A percentile compares a stretch with the other conserved stretches of the same genome.
Evolutionary conservation across 1,139 yeast species (phyloP).

Genomic region (Kurtzmaniella natalensis): DNA sequence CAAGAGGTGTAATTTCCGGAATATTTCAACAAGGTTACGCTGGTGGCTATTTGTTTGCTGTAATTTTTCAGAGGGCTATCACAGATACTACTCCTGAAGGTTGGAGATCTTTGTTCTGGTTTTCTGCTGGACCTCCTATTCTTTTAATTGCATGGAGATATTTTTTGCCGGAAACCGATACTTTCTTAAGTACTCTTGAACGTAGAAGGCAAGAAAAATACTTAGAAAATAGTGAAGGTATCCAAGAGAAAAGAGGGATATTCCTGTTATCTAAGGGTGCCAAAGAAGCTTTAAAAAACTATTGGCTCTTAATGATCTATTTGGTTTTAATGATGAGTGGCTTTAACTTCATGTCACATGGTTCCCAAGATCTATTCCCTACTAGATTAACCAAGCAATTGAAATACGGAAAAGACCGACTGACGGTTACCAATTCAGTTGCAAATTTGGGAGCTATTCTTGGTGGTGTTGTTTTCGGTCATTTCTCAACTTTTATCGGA

Average conservation of each 20-base stretch:
- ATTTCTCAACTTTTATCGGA: slow-evolving; percentile 32
- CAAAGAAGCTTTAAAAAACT: slow-evolving; percentile 25
- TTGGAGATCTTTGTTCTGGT: slow-evolving; percentile 43
- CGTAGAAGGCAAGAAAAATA: slow-evolving; percentile 13
- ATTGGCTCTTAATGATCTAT: slow-evolving; percentile 38
- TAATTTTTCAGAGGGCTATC: slow-evolving; percentile 38
- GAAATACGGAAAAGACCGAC: slow-evolving; percentile 21
- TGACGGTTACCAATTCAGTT: slow-evolving; percentile 34
- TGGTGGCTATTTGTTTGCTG: slow-evolving; percentile 38
- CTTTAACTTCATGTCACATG: slow-evolving; percentile 38
- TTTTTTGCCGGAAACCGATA: slow-evolving; percentile 35
- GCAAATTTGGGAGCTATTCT: slow-evolving; percentile 36
- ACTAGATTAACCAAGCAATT: slow-evolving; percentile 31
- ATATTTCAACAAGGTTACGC: slow-evolving; percentile 43
- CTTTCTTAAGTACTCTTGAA: slow-evolving; percentile 24
- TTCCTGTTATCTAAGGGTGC: slow-evolving; percentile 10
- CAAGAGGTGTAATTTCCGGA: slow-evolving; percentile 40
- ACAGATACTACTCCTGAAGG: slow-evolving; percentile 27
- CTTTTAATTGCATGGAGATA: slow-evolving; percentile 34
- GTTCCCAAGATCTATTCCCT: slow-evolving; percentile 38
- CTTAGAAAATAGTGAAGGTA: slow-evolving; percentile 8
- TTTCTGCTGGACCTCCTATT: slow-evolving; percentile 40
- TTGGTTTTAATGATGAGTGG: slow-evolving; percentile 39
- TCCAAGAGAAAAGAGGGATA: background rate
- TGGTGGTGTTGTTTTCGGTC: slow-evolving; percentile 35